Conservation (phyloP, 441 rosid species). For the Gossypium davidsonii region DNA sequence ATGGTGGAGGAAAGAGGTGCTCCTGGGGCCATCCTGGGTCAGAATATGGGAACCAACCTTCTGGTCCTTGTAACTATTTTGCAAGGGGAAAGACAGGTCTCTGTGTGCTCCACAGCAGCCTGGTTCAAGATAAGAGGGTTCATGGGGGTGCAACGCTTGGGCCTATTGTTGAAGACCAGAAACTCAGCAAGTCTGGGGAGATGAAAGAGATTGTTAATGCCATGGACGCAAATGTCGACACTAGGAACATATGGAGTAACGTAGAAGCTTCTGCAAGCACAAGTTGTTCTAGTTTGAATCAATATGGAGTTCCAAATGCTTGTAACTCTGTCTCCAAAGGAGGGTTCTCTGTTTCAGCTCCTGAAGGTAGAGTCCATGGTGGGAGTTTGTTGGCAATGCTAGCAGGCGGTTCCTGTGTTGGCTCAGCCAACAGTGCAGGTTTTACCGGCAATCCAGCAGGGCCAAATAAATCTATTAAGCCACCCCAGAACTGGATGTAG, state of each 20-base stretch:
- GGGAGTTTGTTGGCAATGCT: constrained; percentile 88
- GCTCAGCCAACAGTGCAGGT: constrained; percentile 29
- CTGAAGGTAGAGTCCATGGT: constrained; percentile 97
- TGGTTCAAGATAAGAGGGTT: constrained; percentile 84
- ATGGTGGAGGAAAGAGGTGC: constrained; percentile 97
- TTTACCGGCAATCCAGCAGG: constrained; percentile 19
- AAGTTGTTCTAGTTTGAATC: constrained; percentile 32
- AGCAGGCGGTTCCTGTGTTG: constrained; percentile 38
- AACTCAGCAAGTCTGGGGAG: constrained; percentile 33
- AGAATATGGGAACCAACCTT: constrained; percentile 42
- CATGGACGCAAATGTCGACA: constrained; percentile 55
- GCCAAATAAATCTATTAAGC: constrained; percentile 21
- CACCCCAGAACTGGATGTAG: constrained; percentile 50
- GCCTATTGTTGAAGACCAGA: constrained; percentile 45
- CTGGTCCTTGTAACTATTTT: constrained; percentile 75
- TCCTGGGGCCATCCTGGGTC: constrained; percentile 89
- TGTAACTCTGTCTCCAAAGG: constrained; percentile 20
- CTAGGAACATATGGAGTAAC: constrained; percentile 25
- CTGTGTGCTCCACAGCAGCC: constrained; percentile 72
- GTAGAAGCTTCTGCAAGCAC: constrained; percentile 25
- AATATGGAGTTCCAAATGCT: constrained; percentile 24
- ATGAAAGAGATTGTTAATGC: constrained; percentile 38
- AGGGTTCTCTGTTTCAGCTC: constrained; percentile 31
- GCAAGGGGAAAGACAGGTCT: constrained; percentile 88
- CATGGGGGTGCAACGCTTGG: constrained; percentile 72